Conservation (phyloP, 495 filamentous ascomycete genomes). For the Xylaria acuta region DNA sequence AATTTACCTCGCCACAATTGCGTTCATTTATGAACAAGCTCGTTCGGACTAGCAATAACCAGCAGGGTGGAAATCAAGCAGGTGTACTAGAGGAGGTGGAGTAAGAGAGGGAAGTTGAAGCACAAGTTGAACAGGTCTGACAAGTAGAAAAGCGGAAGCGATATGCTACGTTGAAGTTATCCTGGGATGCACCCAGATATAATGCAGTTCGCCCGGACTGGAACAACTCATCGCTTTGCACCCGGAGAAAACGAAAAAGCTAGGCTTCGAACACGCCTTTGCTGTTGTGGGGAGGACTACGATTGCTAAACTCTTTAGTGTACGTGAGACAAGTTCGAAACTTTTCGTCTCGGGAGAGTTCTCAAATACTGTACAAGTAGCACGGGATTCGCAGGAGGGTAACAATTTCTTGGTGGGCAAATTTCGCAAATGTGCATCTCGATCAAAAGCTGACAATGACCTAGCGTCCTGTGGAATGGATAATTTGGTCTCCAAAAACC, state of each 20-base stretch:
- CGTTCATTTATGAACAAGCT: constrained; percentile 27
- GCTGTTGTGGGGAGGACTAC: constrained; percentile 33
- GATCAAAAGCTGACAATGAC: constrained; percentile 25
- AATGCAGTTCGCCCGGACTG: constrained; percentile 36
- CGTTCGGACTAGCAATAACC: not conserved
- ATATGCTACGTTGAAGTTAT: constrained; percentile 36
- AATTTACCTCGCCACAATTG: constrained; percentile 22
- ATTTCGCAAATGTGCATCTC: not conserved
- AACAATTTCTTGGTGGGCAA: constrained; percentile 44
- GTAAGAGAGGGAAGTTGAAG: constrained; percentile 56
- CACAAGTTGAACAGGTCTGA: constrained; percentile 57
- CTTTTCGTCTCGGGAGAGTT: constrained; percentile 48
- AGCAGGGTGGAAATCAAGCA: not conserved
- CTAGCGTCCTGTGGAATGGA: constrained; percentile 50
- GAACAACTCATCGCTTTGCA: constrained; percentile 24
- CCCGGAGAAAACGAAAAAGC: not conserved
- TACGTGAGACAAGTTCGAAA: constrained; percentile 33
- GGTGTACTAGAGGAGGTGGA: constrained; percentile 58
- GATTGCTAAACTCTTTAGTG: constrained; percentile 36
- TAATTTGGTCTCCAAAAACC: constrained; percentile 42
- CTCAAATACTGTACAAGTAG: constrained; percentile 32
- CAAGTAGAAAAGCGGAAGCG: constrained; percentile 48
- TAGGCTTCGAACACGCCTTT: constrained; percentile 38
- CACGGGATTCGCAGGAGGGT: constrained; percentile 16
- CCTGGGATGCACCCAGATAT: constrained; percentile 43